Evolutionary conservation across 2,329 filamentous ascomycete genomes (phyloP), one percentile per base, ranked within the genome.

Genomic region (Diaporthe citrichinensis): DNA sequence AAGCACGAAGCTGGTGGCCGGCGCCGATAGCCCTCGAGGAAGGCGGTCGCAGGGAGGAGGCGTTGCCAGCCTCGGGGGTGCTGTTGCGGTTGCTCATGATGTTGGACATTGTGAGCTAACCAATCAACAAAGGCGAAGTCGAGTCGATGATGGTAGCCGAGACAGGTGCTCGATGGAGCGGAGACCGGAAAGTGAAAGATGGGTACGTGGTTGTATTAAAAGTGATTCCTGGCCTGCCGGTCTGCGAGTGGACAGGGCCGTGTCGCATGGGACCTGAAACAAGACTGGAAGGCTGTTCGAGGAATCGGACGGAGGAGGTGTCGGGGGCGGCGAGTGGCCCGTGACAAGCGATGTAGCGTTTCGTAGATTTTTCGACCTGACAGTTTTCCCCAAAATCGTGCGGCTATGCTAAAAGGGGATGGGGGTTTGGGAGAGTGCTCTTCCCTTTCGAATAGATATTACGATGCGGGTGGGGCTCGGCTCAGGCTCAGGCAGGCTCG

Each of bases 41-140:
- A 67, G 95, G 94, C 65, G 96, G 95, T 77, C 96, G 94, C 81
- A 98, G 92, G 78, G 95, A 92, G 72, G 93, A 93, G 76, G 94
- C 92, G 81, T 92, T 95, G 80, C 93, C 94, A 72, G 94, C 95
- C 88, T 98, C 97, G 73, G 97, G 97, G 61, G 96, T 98, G 90
- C 96, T 98, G 87, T 98, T 98, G 81, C 97, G 94, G 87, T 98
- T 98, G 80, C 92, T 92, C 84, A 93, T 91, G 79, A 91, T 93
- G 80, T 92, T 92, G 85, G 94, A 91, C 90, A 92, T 92, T 78
- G 89, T 90, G 86, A 88, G 85, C 88, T 49, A 65, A 53, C 41
- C 46, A 65, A 74, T 57, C 67, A 67, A 59, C 55, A 55, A 59
- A 55, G 62, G 67, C 59, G 41, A 44, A n/a, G 69, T 75, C 76